A percentile compares a stretch with the other conserved stretches of the same genome.
Evolutionary conservation across 345 rosid genomes (phyloP).

Genomic region (Corchorus olitorius): DNA sequence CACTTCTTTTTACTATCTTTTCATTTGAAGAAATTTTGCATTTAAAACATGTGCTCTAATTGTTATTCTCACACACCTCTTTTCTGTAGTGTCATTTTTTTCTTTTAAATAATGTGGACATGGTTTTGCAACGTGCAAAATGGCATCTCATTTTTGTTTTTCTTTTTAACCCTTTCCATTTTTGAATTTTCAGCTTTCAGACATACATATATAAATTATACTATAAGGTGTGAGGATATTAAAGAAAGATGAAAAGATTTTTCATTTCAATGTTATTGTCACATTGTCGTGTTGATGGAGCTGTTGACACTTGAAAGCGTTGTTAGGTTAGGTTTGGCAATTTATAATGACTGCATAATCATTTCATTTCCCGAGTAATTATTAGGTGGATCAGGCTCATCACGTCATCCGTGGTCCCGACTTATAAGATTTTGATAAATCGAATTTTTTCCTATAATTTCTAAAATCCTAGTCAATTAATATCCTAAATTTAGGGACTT

Average conservation of each 20-base stretch:
- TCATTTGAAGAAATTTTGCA: background rate
- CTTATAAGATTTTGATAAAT: too few species aligned
- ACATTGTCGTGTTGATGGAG: background rate
- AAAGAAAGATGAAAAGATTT: too few species aligned
- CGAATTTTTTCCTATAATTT: too few species aligned
- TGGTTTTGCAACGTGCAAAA: background rate
- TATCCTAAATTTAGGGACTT: too few species aligned
- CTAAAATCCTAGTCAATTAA: too few species aligned
- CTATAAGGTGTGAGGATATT: too few species aligned
- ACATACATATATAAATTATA: background rate
- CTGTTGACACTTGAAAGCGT: background rate
- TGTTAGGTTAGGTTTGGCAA: background rate
- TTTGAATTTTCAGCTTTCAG: background rate
- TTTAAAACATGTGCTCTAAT: background rate
- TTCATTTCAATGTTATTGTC: background rate
- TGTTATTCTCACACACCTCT: background rate
- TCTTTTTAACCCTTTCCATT: background rate
- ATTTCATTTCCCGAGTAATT: background rate
- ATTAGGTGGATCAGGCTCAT: too few species aligned
- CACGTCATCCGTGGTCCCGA: too few species aligned
- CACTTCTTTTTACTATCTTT: background rate
- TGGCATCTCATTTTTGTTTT: background rate
- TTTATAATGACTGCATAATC: background rate
- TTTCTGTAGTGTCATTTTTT: background rate
- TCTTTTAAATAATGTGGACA: background rate